Percentiles rank a stretch among this genome's conserved stretches.
Evolutionary conservation across 352 stramenopile species (phyloP).

Genomic region (Globisporangium camurandrum): DNA sequence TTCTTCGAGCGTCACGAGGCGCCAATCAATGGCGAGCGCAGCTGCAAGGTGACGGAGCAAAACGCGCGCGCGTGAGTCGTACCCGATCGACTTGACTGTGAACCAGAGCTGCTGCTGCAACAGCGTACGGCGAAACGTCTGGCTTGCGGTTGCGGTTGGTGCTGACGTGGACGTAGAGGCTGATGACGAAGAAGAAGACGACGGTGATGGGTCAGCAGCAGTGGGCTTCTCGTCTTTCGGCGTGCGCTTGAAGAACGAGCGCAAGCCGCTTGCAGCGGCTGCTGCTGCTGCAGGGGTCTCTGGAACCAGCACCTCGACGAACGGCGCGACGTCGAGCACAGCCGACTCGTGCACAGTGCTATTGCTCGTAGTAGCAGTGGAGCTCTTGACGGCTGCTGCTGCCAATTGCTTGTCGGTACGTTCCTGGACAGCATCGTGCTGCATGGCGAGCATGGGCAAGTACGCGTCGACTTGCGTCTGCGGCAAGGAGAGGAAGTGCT

Average conservation of each 20-base stretch:
- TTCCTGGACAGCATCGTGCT: too few species aligned
- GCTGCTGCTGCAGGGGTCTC: slow-evolving; percentile 11
- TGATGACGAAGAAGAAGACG: background rate
- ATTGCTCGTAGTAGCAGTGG: slow-evolving; percentile 7
- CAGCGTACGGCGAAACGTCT: slow-evolving; percentile 47
- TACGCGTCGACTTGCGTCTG: slow-evolving; percentile 52
- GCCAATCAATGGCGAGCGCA: slow-evolving; percentile 51
- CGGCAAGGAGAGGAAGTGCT: slow-evolving; percentile 49
- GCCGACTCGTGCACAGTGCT: background rate
- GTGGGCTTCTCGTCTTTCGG: slow-evolving; percentile 18
- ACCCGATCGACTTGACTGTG: slow-evolving; percentile 65
- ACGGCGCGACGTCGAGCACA: slow-evolving; percentile 50
- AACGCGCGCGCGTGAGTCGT: slow-evolving; percentile 59
- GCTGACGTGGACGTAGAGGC: too few species aligned
- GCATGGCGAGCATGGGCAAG: slow-evolving; percentile 56
- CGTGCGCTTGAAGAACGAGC: slow-evolving; percentile 23
- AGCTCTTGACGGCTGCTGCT: slow-evolving; percentile 11
- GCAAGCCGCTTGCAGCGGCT: slow-evolving; percentile 17
- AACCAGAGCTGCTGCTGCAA: slow-evolving; percentile 74
- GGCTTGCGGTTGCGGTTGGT: slow-evolving; percentile 14
- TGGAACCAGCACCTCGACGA: slow-evolving; percentile 45
- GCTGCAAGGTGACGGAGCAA: slow-evolving; percentile 41
- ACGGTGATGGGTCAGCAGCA: slow-evolving; percentile 1
- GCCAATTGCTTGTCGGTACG: too few species aligned
- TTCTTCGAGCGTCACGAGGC: slow-evolving; percentile 58